These are phyloP conservation scores for Rhizophagus sp. DNA, from an alignment of 192 early-diverging fungal species.

Conservation along the genomic window DNA sequence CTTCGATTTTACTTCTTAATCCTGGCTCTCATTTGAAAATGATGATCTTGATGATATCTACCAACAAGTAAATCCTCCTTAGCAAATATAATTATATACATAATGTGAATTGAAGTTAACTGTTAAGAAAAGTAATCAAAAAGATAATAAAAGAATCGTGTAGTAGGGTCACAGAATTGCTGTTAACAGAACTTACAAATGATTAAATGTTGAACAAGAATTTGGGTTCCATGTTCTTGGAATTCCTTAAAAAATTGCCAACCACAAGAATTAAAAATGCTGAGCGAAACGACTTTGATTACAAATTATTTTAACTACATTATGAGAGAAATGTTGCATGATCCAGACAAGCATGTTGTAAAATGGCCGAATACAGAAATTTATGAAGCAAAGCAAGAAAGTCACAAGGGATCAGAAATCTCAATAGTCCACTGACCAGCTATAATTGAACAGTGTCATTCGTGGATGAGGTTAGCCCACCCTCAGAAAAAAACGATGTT, in stretches of 20 bases:
- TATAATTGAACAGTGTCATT: neutral
- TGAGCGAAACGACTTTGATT: neutral
- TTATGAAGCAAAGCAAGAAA: no score
- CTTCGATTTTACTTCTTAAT: constrained; percentile 2
- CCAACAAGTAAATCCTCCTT: no score
- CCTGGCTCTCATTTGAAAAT: neutral
- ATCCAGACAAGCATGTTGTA: no score
- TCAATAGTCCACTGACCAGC: neutral
- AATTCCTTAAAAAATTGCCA: neutral
- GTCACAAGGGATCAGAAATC: neutral
- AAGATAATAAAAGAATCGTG: no score
- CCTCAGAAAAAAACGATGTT: neutral
- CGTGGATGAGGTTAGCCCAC: constrained; percentile 13
- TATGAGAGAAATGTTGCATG: no score
- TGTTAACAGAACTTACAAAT: neutral
- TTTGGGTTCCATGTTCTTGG: neutral
- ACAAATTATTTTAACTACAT: no score
- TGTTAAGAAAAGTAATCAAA: neutral
- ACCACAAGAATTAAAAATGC: neutral
- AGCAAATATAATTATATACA: no score
- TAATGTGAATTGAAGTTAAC: neutral
- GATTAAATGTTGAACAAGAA: neutral
- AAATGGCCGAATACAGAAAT: no score
- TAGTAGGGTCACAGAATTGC: no score
- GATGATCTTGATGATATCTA: neutral